Evolutionary conservation across 192 early-diverging fungal genomes (phyloP), one percentile per base, ranked within the genome.

Genomic region (Funneliformis geosporum): DNA sequence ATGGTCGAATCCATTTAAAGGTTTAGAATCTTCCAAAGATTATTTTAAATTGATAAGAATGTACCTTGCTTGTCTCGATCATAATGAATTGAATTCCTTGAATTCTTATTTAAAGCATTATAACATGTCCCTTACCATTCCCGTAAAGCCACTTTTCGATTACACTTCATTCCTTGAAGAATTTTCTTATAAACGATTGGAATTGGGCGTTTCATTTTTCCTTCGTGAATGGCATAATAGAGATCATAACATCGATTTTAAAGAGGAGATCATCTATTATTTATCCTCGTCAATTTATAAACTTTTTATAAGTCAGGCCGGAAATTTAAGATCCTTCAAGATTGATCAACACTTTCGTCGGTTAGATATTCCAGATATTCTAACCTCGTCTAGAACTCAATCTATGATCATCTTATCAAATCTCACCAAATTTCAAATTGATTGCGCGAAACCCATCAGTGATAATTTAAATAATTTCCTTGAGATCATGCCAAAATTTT

Each of bases 1-100:
- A 69, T 69, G 67, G 67, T 38, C 67, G 33, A 33, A 39, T 8
- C 67, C 67, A 69, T 69, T 69, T 69, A 39, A 69, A 43, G 67
- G 67, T 2, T 39, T n/a, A 43, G 33, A 40, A 55, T 18, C 50
- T 42, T 39, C 67, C 21, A n/a, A 69, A 69, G 42, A 69, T 42
- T 18, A 39, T 40, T 69, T 40, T 69, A 69, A 69, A 69, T 40
- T 69, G 2, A 69, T 69, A 39, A 40, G 33, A 39, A 69, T 69
- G 33, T 69, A 69, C 42, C 39, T 69, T n/a, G 14, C 67, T 21
- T 69, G 38, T 16, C 67, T 69, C 21, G 39, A 40, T 40, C 4
- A 33, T 9, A 33, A 40, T 42, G 67, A 69, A 42, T 40, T 40
- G 21, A n/a, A 33, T 3, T 14, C 14, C n/a, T 69, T 69, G 12